Percentiles rank a stretch among this genome's conserved stretches.
Evolutionary conservation across 345 rosid genomes (phyloP).

Genomic region (Aquilaria sinensis): DNA sequence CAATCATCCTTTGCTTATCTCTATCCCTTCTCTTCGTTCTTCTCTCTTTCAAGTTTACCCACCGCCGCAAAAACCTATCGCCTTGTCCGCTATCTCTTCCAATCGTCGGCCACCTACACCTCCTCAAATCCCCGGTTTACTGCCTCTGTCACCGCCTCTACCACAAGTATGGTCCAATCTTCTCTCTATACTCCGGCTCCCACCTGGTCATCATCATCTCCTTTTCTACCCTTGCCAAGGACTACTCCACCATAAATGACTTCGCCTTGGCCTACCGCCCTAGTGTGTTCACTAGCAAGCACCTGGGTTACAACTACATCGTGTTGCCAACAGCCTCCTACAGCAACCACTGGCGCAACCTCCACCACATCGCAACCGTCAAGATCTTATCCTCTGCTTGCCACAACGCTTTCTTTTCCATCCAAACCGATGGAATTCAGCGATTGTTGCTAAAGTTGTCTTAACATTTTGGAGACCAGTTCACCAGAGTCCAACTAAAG

Average conservation of each 20-base stretch:
- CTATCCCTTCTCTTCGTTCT: too few species aligned
- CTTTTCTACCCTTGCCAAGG: neutral
- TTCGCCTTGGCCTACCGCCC: neutral
- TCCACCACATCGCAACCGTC: conserved; percentile 11
- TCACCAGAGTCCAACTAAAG: conserved; percentile 19
- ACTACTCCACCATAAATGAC: neutral
- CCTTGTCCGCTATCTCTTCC: neutral
- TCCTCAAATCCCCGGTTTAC: neutral
- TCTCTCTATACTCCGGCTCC: neutral
- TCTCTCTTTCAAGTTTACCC: too few species aligned
- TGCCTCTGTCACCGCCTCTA: neutral
- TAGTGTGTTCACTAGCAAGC: neutral
- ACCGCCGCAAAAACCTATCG: neutral
- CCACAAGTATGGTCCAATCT: neutral
- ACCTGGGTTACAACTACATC: neutral
- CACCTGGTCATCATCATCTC: neutral
- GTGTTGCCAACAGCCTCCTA: conserved; percentile 11
- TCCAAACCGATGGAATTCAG: conserved; percentile 17
- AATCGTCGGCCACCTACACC: neutral
- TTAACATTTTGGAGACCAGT: neutral
- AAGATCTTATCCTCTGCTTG: conserved; percentile 15
- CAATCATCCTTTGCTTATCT: too few species aligned
- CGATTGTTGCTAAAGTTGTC: conserved; percentile 14
- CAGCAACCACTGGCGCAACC: conserved; percentile 24
- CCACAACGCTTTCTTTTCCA: neutral